Conservation (phyloP, 345 rosid species). For the Pelargonium nanum region DNA sequence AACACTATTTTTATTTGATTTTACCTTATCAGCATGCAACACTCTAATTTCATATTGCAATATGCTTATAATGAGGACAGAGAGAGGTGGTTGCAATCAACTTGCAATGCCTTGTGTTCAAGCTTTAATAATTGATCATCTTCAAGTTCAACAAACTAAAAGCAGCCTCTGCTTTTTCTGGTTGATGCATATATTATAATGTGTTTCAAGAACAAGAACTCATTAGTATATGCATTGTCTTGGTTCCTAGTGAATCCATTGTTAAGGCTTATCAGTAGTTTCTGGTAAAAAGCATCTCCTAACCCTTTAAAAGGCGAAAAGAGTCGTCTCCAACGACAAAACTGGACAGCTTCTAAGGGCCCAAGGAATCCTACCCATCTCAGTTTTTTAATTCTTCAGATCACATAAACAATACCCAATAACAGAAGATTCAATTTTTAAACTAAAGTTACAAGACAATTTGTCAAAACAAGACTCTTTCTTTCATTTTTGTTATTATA, state of each 20-base stretch:
- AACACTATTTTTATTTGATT: too few species aligned
- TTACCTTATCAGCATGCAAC: too few species aligned
- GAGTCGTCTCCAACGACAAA: slow-evolving; percentile 36
- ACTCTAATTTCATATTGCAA: too few species aligned
- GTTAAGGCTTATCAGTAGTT: background rate
- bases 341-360: slow-evolving; percentile 34
- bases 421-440: too few species aligned
- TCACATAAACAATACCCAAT: too few species aligned
- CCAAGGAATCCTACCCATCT: slow-evolving; percentile 19
- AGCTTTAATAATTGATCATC: too few species aligned
- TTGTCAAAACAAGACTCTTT: too few species aligned
- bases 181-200: too few species aligned
- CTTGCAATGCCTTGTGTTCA: background rate
- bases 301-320: slow-evolving; percentile 1
- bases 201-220: too few species aligned
- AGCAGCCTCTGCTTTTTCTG: background rate
- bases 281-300: slow-evolving; percentile 14
- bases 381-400: background rate
- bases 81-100: background rate
- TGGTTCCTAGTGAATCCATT: slow-evolving; percentile 10
- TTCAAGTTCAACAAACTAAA: background rate
- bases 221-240: background rate
- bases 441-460: too few species aligned
- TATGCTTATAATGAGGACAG: too few species aligned
- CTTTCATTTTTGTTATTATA: too few species aligned